A percentile compares a stretch with the other conserved stretches of the same genome.
Evolutionary conservation across 2,329 filamentous ascomycete genomes (phyloP).

Genomic region (Tricladium varicosporioides): DNA sequence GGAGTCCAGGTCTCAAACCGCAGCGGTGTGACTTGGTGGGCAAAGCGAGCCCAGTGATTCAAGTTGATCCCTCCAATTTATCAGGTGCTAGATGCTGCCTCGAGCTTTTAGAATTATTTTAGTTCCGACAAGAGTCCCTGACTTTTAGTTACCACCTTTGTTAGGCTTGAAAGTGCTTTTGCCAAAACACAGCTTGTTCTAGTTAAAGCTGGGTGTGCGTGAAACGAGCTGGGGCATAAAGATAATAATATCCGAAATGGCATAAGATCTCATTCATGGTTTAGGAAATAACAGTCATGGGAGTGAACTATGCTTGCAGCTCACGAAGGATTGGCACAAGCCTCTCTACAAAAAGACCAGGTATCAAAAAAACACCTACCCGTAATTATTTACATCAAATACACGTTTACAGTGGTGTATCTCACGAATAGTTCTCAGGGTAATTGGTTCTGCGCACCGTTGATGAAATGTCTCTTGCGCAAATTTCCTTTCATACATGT

Average conservation of each 20-base stretch:
- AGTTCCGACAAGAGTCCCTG: too few species aligned
- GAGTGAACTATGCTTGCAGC: neutral
- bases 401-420: too few species aligned
- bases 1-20: neutral
- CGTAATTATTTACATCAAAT: too few species aligned
- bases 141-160: too few species aligned
- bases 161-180: neutral
- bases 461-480: neutral
- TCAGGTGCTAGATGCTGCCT: neutral
- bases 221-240: neutral
- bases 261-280: neutral
- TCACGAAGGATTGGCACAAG: neutral
- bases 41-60: neutral
- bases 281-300: neutral
- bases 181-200: neutral
- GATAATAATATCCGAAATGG: neutral
- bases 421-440: too few species aligned
- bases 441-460: neutral
- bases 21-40: neutral
- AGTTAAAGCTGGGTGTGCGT: neutral
- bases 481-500: neutral
- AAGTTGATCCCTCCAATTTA: neutral
- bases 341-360: neutral
- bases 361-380: too few species aligned
- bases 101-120: neutral